Conservation (phyloP, 2,329 filamentous ascomycete genomes). For the Cercospora sp. region DNA sequence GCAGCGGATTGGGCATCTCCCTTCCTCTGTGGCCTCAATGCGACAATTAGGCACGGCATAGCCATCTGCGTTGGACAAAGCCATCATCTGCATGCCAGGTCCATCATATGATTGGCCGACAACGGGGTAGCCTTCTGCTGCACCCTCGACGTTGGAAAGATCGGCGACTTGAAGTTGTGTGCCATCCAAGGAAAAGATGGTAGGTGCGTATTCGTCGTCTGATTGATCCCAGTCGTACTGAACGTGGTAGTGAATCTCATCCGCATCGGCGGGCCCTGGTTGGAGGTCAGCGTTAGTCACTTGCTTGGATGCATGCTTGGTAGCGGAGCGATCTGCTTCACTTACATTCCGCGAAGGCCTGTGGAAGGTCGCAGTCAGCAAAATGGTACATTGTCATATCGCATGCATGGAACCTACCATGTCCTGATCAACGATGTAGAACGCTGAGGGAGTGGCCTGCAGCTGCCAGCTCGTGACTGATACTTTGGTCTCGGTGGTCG, state of each 20-base stretch:
- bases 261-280: background rate
- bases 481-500: background rate
- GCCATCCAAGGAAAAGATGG: background rate
- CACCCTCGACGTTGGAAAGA: background rate
- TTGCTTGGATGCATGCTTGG: background rate
- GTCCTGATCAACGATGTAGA: background rate
- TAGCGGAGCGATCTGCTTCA: background rate
- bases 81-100: background rate
- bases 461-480: background rate
- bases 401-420: background rate
- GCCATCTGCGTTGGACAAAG: background rate
- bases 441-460: background rate
- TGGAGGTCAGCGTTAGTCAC: background rate
- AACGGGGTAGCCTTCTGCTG: background rate
- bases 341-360: constrained; percentile 1
- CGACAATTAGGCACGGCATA: background rate
- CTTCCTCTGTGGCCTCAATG: background rate
- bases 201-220: background rate
- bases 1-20: background rate
- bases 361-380: background rate
- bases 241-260: background rate
- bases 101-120: background rate
- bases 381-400: background rate
- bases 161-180: background rate
- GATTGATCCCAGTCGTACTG: constrained; percentile 5